phyloP scores from a whole-genome alignment of 75 land plant species.

The Selaginella tamariscina region DNA sequence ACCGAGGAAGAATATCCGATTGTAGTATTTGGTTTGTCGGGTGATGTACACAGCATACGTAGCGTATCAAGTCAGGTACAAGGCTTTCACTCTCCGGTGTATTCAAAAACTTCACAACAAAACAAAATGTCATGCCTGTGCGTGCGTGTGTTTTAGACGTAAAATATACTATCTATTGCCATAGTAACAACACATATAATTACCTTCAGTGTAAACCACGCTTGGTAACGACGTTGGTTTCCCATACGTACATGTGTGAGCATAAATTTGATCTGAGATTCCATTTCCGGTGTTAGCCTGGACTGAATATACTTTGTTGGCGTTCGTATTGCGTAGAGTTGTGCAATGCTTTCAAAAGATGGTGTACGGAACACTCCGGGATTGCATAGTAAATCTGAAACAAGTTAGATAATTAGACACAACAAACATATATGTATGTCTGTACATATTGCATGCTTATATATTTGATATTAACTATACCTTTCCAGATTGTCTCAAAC shows the following conservation, averaged over 20 bases:
- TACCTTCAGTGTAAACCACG: slow-evolving; percentile 86
- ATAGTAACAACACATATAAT: too few relatives aligned
- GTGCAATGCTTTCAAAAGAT: slow-evolving; percentile 50
- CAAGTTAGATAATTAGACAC: too few relatives aligned
- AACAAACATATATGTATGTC: too few relatives aligned
- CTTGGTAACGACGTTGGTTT: slow-evolving; percentile 62
- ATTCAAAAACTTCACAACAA: slow-evolving; percentile 42
- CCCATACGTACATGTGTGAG: slow-evolving; percentile 81
- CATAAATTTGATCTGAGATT: slow-evolving; percentile 66
- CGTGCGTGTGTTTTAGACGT: too few relatives aligned
- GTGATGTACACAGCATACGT: slow-evolving; percentile 78
- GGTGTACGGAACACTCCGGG: slow-evolving; percentile 46
- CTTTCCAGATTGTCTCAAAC: slow-evolving; percentile 59
- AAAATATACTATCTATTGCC: too few relatives aligned
- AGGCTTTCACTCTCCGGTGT: slow-evolving; percentile 56
- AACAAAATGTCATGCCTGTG: too few relatives aligned
- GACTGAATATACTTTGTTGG: slow-evolving; percentile 50
- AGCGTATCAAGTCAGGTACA: slow-evolving; percentile 66
- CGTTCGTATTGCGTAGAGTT: slow-evolving; percentile 52
- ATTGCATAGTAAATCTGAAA: slow-evolving; percentile 59
- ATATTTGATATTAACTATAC: too few relatives aligned
- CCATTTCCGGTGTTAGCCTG: slow-evolving; percentile 86
- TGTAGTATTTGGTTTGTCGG: slow-evolving; percentile 85
- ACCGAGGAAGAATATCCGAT: slow-evolving; percentile 68
- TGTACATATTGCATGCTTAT: too few relatives aligned